Conservation (phyloP, 306 rosid genomes). For the Vigna hirtella region DNA sequence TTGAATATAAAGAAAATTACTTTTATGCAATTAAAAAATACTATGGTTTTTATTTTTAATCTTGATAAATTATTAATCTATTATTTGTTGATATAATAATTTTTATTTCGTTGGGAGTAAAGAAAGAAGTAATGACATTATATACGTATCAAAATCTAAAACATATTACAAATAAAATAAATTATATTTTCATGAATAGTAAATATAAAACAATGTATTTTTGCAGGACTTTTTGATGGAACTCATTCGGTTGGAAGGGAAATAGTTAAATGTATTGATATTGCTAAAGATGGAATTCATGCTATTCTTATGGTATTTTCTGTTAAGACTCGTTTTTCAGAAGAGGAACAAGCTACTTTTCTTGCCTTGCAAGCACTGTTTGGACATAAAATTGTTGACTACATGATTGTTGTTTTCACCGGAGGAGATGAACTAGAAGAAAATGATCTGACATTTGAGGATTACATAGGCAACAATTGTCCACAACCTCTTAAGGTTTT, state of each 20-base stretch:
- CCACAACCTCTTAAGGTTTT: not conserved
- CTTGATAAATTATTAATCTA: no score
- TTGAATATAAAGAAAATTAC: no score
- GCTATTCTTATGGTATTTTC: not conserved
- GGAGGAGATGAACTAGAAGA: not conserved
- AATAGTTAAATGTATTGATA: not conserved
- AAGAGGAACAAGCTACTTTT: not conserved
- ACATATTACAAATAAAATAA: no score
- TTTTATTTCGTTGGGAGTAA: no score
- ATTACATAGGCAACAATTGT: not conserved
- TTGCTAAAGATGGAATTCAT: not conserved
- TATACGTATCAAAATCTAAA: no score
- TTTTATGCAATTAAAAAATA: no score
- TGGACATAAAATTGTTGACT: not conserved
- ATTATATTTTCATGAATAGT: no score
- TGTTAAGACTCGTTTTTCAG: constrained; percentile 35
- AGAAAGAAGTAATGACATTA: no score
- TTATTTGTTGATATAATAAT: no score
- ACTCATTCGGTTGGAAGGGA: not conserved
- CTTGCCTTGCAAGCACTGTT: not conserved
- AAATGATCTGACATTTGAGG: not conserved
- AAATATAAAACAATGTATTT: not conserved
- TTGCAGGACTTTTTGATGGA: not conserved
- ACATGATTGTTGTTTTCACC: not conserved
- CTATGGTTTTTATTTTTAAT: no score